Conservation (phyloP, 495 filamentous ascomycete species). For the Penicillium tannophilum region DNA sequence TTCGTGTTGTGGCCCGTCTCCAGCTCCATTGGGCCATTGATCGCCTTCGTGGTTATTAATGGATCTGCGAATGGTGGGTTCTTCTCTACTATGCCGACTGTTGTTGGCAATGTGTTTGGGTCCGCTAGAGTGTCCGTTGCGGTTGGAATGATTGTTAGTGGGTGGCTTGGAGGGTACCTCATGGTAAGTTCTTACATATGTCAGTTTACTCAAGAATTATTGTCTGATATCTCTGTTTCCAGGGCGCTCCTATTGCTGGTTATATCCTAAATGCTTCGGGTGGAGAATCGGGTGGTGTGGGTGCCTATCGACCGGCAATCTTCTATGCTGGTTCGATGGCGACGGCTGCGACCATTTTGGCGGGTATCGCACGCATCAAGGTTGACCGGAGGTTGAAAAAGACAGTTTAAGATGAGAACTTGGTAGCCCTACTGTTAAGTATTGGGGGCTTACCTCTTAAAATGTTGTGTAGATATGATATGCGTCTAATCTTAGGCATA, state of each 20-base stretch:
- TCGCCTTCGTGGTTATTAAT: conserved; percentile 56
- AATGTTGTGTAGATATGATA: too few species aligned
- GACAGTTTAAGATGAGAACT: conserved; percentile 15
- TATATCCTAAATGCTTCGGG: conserved; percentile 57
- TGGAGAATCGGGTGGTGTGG: conserved; percentile 43
- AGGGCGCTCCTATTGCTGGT: conserved; percentile 62
- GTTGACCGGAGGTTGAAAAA: conserved; percentile 29
- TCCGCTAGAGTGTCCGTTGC: conserved; percentile 55
- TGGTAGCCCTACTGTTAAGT: background rate
- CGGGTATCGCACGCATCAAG: conserved; percentile 27
- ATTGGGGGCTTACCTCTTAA: too few species aligned
- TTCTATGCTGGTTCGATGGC: conserved; percentile 56
- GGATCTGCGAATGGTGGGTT: conserved; percentile 59
- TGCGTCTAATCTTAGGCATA: too few species aligned
- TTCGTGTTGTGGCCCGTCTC: conserved; percentile 60
- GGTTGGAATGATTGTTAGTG: conserved; percentile 63
- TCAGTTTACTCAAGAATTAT: background rate
- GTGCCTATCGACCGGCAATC: conserved; percentile 59
- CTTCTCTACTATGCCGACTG: conserved; percentile 63
- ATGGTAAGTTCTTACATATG: conserved; percentile 37
- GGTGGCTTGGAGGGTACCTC: conserved; percentile 62
- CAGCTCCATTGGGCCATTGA: conserved; percentile 50
- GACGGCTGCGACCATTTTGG: conserved; percentile 26
- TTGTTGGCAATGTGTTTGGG: conserved; percentile 59
- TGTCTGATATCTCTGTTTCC: background rate